These are phyloP conservation scores for Yamadazyma kanchanaburiensis DNA, from an alignment of 1,139 yeast genomes.

Conservation along the genomic window DNA sequence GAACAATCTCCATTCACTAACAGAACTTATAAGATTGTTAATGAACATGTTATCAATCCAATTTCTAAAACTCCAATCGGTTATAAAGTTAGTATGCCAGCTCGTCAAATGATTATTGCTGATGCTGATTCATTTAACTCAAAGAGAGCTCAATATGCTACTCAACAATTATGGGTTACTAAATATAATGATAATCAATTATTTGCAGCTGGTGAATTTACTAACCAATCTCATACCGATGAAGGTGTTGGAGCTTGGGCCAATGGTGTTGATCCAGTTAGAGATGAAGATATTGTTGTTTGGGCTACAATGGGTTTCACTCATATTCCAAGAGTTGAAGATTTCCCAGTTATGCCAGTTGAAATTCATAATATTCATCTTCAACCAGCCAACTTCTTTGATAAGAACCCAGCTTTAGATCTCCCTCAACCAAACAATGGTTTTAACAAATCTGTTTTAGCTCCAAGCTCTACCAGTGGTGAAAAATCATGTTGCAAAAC, in stretches of 20 bases:
- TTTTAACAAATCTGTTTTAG: slow-evolving; percentile 66
- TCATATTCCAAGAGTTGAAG: slow-evolving; percentile 85
- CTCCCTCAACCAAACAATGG: slow-evolving; percentile 70
- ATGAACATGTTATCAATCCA: slow-evolving; percentile 76
- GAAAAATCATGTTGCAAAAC: slow-evolving; percentile 39
- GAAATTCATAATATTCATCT: slow-evolving; percentile 69
- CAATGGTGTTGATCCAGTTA: slow-evolving; percentile 64
- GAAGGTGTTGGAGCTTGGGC: slow-evolving; percentile 67
- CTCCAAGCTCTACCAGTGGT: slow-evolving; percentile 19
- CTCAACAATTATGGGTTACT: slow-evolving; percentile 75
- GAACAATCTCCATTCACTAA: slow-evolving; percentile 77
- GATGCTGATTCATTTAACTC: slow-evolving; percentile 58
- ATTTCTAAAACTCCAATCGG: slow-evolving; percentile 77
- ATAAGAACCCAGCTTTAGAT: slow-evolving; percentile 79
- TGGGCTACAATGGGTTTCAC: slow-evolving; percentile 90
- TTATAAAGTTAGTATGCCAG: slow-evolving; percentile 75
- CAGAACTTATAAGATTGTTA: slow-evolving; percentile 75
- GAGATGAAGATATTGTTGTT: slow-evolving; percentile 77
- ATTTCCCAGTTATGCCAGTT: slow-evolving; percentile 92
- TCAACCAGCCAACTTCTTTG: slow-evolving; percentile 76
- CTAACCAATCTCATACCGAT: slow-evolving; percentile 67
- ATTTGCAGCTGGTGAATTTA: slow-evolving; percentile 77
- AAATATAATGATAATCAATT: slow-evolving; percentile 66
- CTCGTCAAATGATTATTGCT: slow-evolving; percentile 73
- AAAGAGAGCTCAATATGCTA: slow-evolving; percentile 68